These are phyloP conservation scores for Phytopythium helicoides DNA, from an alignment of 352 stramenopile species.

Conservation along the genomic window DNA sequence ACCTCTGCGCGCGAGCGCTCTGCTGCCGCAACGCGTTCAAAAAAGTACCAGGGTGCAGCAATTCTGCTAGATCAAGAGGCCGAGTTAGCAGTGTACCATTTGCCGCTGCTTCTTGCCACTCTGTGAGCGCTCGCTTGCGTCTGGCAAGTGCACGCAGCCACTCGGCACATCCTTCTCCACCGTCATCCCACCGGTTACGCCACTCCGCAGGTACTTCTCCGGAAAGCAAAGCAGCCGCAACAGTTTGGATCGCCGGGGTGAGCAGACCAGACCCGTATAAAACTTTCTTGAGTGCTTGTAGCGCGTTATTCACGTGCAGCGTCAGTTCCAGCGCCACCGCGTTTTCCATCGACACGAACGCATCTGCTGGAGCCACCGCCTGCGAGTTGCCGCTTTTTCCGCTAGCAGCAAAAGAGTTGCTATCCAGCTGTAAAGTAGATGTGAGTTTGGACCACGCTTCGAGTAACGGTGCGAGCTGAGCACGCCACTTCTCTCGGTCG, in stretches of 20 bases:
- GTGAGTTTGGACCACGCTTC: conserved; percentile 89
- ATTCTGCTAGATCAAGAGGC: conserved; percentile 85
- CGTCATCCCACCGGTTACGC: conserved; percentile 84
- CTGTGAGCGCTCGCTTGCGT: conserved; percentile 76
- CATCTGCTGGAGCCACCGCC: conserved; percentile 72
- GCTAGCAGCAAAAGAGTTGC: conserved; percentile 8
- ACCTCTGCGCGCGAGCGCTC: conserved; percentile 76
- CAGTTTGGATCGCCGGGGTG: conserved; percentile 84
- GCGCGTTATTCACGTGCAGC: conserved; percentile 61
- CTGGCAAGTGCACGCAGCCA: conserved; percentile 84
- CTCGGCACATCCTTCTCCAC: conserved; percentile 55
- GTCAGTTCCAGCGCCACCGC: conserved; percentile 74
- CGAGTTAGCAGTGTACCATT: conserved; percentile 67
- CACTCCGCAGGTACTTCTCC: conserved; percentile 76
- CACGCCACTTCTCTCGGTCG: conserved; percentile 90
- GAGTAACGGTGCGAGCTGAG: conserved; percentile 86
- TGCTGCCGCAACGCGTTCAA: conserved; percentile 93
- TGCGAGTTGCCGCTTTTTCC: conserved; percentile 36
- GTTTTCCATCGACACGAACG: conserved; percentile 91
- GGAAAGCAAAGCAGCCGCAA: conserved; percentile 73
- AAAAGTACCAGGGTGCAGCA: conserved; percentile 94
- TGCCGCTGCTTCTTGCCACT: conserved; percentile 75
- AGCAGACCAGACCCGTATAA: conserved; percentile 90
- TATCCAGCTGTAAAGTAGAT: conserved; percentile 51
- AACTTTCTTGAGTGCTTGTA: conserved; percentile 86